phyloP scores from a whole-genome alignment of 2,329 filamentous ascomycete genomes.

The Penicillium polonicum region DNA sequence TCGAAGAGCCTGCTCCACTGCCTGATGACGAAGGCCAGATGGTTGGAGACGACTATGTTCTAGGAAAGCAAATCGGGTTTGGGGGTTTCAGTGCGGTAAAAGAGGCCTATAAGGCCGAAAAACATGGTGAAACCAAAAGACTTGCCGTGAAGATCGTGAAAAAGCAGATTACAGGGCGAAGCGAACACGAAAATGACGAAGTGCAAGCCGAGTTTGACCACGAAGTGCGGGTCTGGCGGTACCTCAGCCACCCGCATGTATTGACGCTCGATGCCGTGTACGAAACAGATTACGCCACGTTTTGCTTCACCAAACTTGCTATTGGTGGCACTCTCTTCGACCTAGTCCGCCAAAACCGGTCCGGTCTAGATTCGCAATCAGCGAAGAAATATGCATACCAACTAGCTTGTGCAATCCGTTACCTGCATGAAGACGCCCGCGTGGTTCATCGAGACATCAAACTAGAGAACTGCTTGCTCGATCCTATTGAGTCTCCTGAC shows the following conservation, averaged over 20 bases:
- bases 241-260: slow-evolving; percentile 62
- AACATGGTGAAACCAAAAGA: slow-evolving; percentile 52
- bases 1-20: slow-evolving; percentile 45
- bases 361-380: slow-evolving; percentile 51
- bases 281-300: slow-evolving; percentile 66
- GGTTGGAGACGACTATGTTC: slow-evolving; percentile 65
- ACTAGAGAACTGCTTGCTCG: slow-evolving; percentile 66
- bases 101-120: slow-evolving; percentile 63
- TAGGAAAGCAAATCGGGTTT: slow-evolving; percentile 64
- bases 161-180: slow-evolving; percentile 55
- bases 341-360: slow-evolving; percentile 56
- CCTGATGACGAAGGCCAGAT: slow-evolving; percentile 68
- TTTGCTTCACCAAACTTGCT: slow-evolving; percentile 65
- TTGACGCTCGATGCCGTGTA: slow-evolving; percentile 63
- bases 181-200: slow-evolving; percentile 62
- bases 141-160: slow-evolving; percentile 67
- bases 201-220: slow-evolving; percentile 68
- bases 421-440: slow-evolving; percentile 65
- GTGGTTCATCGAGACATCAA: slow-evolving; percentile 69
- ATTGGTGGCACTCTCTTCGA: slow-evolving; percentile 65
- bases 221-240: slow-evolving; percentile 67
- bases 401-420: slow-evolving; percentile 62
- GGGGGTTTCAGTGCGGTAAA: slow-evolving; percentile 68
- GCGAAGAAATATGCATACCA: slow-evolving; percentile 63
- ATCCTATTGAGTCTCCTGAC: slow-evolving; percentile 51